Evolutionary conservation across 257 asterid genomes (phyloP), one percentile per base, ranked within the genome.

Genomic region (Capsicum baccatum): DNA sequence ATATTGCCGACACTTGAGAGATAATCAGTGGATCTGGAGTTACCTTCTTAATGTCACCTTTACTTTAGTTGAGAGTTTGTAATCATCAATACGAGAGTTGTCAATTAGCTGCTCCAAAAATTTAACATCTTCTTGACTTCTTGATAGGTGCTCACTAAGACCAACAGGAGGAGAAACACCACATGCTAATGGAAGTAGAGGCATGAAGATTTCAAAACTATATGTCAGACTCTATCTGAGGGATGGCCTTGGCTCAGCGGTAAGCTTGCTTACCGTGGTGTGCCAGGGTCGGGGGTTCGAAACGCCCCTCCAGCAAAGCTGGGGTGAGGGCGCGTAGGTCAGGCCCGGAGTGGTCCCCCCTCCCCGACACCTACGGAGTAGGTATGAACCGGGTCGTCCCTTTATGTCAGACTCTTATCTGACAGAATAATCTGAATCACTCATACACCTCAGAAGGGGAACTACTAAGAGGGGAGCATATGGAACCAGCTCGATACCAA

Each of bases 391-490:
- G n/a, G n/a, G n/a, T n/a, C n/a, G n/a, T n/a, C n/a, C n/a, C n/a
- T n/a, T n/a, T 92, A 98, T 47, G 99, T 97, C 39, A 97, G 98
- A 90, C 98, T 95, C 92, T 97, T n/a, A 98, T 89, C 99, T 92
- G 86, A 97, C 99, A 79, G 99, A 95, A 86, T 87, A 92, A 88
- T 97, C 98, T 71, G 92, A 91, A 88, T 97, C 99, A 82, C 98
- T 91, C 99, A 97, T 97, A 88, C 99, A 97, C 89, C 97, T 90
- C 89, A 97, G 87, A 83, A 97, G 97, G 68, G 99, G 99, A 87
- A 97, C 99, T 64, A 97, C 97, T 89, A 97, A 90, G 80, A 97
- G 89, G 86, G 99, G 98, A 86, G 99, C 93, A 88, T 95, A 97
- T 12, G 98, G 98, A 66, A 97, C 98, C 87, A 97, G 92, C 86